phyloP scores from a whole-genome alignment of 169 alveolate genomes.

The Eimeria sp. region DNA sequence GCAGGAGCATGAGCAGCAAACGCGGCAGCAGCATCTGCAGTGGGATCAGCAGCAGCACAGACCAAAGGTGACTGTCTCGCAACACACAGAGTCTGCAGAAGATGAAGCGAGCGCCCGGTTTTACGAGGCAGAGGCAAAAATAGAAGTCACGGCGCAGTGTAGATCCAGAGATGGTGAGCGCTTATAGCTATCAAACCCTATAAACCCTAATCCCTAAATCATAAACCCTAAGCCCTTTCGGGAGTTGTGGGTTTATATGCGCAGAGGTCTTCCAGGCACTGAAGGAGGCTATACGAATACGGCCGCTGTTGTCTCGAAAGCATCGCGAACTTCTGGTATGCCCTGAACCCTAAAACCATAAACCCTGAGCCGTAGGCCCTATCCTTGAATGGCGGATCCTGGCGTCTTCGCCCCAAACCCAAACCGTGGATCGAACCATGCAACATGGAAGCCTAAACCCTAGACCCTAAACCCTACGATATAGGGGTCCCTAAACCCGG shows the following conservation, averaged over 20 bases:
- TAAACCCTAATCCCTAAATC: neutral
- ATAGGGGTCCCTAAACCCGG: neutral
- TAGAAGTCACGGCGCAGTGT: conserved; percentile 38
- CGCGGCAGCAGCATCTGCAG: neutral
- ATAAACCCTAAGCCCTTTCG: neutral
- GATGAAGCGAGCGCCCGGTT: neutral
- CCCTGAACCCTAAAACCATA: conserved; percentile 52
- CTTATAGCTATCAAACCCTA: neutral
- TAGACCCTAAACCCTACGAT: conserved; percentile 14
- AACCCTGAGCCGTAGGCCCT: neutral
- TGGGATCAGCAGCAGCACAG: conserved; percentile 1
- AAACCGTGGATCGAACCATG: neutral
- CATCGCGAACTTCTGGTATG: conserved; percentile 26
- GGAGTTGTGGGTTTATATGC: neutral
- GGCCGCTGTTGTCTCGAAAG: neutral
- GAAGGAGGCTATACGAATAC: conserved; percentile 1
- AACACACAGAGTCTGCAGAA: neutral
- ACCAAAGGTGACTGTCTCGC: neutral
- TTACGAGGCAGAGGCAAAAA: conserved; percentile 27
- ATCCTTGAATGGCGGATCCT: neutral
- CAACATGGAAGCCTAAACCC: neutral
- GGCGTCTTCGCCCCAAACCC: neutral
- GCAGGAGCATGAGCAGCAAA: neutral
- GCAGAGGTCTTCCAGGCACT: conserved; percentile 37
- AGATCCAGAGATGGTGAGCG: conserved; percentile 36